These are phyloP conservation scores for Pilatotrama ljubarskyi DNA, from an alignment of 768 basidiomycete genomes.

Conservation along the genomic window DNA sequence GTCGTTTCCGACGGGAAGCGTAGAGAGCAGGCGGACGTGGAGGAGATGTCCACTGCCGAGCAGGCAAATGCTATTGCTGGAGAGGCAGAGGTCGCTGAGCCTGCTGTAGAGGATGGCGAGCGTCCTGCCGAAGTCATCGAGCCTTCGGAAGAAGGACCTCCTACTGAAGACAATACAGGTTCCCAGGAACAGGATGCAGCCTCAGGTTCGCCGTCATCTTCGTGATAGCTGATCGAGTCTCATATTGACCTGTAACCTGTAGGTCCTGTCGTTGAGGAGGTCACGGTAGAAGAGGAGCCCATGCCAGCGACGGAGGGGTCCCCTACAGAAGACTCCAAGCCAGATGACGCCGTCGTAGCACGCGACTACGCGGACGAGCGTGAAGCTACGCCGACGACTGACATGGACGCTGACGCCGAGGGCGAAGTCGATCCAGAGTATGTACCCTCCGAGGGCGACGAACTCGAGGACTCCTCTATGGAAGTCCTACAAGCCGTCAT, in stretches of 20 bases:
- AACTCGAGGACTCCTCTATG: not conserved
- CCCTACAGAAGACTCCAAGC: not conserved
- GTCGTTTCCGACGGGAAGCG: not conserved
- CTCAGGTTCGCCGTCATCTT: too few relatives aligned
- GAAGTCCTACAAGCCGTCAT: not conserved
- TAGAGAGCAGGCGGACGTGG: too few relatives aligned
- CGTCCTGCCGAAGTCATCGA: too few relatives aligned
- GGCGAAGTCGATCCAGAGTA: conserved; percentile 26
- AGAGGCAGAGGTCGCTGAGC: not conserved
- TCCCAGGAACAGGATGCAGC: too few relatives aligned
- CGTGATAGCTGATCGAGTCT: too few relatives aligned
- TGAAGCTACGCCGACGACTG: not conserved
- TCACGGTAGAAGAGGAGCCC: conserved; percentile 4
- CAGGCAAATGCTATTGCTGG: not conserved
- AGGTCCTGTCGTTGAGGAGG: not conserved
- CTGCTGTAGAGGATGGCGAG: too few relatives aligned
- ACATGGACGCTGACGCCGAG: conserved; percentile 19
- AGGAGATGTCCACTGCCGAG: not conserved
- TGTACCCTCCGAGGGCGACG: not conserved
- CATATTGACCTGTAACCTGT: too few relatives aligned
- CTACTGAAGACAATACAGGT: too few relatives aligned
- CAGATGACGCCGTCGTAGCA: not conserved
- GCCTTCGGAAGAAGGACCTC: too few relatives aligned
- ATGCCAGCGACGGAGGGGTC: not conserved
- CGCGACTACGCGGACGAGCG: not conserved